Conservation (phyloP, 2,329 filamentous ascomycete species). For the Penicillium sp. region DNA sequence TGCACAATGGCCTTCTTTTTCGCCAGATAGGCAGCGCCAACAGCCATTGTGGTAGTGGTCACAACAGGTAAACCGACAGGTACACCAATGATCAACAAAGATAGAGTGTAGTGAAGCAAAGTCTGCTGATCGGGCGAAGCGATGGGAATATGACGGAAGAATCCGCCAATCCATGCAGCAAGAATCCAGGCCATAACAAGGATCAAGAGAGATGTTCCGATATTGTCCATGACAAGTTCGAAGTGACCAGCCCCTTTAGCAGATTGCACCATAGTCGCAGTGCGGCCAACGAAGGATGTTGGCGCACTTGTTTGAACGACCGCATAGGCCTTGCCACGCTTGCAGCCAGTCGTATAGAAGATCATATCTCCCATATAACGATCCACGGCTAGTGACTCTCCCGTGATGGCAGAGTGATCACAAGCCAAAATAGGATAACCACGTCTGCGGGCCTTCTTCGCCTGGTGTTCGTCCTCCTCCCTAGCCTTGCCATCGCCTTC, state of each 20-base stretch:
- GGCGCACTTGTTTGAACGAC: constrained; percentile 65
- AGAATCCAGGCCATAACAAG: constrained; percentile 76
- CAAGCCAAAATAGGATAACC: constrained; percentile 66
- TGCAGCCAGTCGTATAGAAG: constrained; percentile 78
- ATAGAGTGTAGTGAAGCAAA: constrained; percentile 65
- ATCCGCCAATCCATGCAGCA: constrained; percentile 72
- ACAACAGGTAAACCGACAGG: constrained; percentile 77
- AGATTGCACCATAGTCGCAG: constrained; percentile 68
- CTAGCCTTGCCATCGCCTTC: constrained; percentile 13
- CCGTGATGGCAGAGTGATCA: constrained; percentile 77
- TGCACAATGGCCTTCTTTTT: constrained; percentile 77
- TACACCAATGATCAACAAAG: constrained; percentile 74
- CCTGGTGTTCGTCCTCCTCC: constrained; percentile 11
- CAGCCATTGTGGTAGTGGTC: constrained; percentile 73
- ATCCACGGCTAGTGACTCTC: constrained; percentile 71
- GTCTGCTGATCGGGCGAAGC: constrained; percentile 56
- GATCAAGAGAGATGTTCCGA: constrained; percentile 69
- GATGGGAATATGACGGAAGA: constrained; percentile 68
- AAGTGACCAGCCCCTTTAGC: constrained; percentile 74
- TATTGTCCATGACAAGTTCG: constrained; percentile 80
- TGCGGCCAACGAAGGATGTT: constrained; percentile 73
- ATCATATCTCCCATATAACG: constrained; percentile 67
- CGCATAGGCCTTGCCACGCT: constrained; percentile 72
- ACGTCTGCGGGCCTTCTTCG: constrained; percentile 35
- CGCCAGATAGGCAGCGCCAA: constrained; percentile 72